phyloP scores from a whole-genome alignment of 768 basidiomycete genomes.

The Hericium coralloides region DNA sequence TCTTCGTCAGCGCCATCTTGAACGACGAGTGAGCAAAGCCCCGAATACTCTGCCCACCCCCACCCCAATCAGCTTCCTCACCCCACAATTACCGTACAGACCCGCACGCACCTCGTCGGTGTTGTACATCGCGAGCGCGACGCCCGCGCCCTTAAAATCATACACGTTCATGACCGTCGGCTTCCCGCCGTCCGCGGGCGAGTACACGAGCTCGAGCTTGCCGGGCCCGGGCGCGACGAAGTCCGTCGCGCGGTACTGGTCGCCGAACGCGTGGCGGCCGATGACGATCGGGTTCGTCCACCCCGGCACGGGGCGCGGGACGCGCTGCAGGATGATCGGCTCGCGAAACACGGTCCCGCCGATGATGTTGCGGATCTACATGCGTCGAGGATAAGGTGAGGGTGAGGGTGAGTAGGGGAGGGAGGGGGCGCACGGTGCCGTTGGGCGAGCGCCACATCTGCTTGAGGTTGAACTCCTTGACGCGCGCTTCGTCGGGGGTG shows the following conservation, averaged over 20 bases:
- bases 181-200: slow-evolving; percentile 66
- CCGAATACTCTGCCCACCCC: slow-evolving; percentile 56
- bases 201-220: slow-evolving; percentile 88
- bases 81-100: neutral
- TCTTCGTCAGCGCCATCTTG: slow-evolving; percentile 86
- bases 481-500: slow-evolving; percentile 94
- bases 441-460: slow-evolving; percentile 99
- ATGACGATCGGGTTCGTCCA: slow-evolving; percentile 97
- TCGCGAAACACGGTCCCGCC: slow-evolving; percentile 98
- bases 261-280: slow-evolving; percentile 95
- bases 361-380: slow-evolving; percentile 90
- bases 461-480: slow-evolving; percentile 95
- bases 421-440: slow-evolving; percentile 59
- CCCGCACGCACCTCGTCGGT: slow-evolving; percentile 67
- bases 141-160: slow-evolving; percentile 87
- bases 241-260: slow-evolving; percentile 96
- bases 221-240: slow-evolving; percentile 87
- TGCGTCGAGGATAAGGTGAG: neutral
- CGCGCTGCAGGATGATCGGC: slow-evolving; percentile 85
- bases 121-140: slow-evolving; percentile 98
- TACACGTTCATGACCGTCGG: slow-evolving; percentile 74
- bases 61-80: neutral
- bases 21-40: slow-evolving; percentile 98
- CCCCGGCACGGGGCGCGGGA: slow-evolving; percentile 92
- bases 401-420: neutral